Evolutionary conservation across 73 alveolate species (phyloP).

Genomic region (Paramecium sonneborni): DNA sequence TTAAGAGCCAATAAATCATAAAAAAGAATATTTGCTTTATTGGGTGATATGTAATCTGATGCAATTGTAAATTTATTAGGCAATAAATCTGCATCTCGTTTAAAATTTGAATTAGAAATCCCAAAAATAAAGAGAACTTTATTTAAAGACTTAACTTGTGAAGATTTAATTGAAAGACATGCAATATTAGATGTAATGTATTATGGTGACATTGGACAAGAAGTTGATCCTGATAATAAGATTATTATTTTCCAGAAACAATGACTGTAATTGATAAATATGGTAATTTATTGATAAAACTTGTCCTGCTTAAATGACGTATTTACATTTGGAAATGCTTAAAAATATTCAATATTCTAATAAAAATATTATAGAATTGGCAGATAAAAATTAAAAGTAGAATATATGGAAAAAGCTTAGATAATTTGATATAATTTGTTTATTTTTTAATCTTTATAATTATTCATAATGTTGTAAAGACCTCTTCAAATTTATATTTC

Average conservation of each 20-base stretch:
- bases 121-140: conserved; percentile 43
- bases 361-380: conserved; percentile 32
- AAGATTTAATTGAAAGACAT: conserved; percentile 62
- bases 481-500: conserved; percentile 7
- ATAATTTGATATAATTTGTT: background rate
- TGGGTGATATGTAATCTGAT: conserved; percentile 58
- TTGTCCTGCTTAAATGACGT: conserved; percentile 35
- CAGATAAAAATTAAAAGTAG: background rate
- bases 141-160: conserved; percentile 53
- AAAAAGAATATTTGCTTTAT: conserved; percentile 38
- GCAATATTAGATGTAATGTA: conserved; percentile 63
- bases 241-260: conserved; percentile 13
- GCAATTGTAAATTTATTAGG: conserved; percentile 23
- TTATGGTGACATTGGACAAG: conserved; percentile 52
- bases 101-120: conserved; percentile 48
- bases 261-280: conserved; percentile 12
- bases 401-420: background rate
- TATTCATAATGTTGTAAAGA: conserved; percentile 8
- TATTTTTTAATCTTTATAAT: background rate
- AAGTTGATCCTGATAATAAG: conserved; percentile 8
- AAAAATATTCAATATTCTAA: conserved; percentile 55
- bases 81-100: conserved; percentile 47
- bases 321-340: conserved; percentile 55
- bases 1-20: conserved; percentile 54
- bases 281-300: conserved; percentile 33